Conservation (phyloP, 1,284 basidiomycete species). For the Vanrija pseudolonga region DNA sequence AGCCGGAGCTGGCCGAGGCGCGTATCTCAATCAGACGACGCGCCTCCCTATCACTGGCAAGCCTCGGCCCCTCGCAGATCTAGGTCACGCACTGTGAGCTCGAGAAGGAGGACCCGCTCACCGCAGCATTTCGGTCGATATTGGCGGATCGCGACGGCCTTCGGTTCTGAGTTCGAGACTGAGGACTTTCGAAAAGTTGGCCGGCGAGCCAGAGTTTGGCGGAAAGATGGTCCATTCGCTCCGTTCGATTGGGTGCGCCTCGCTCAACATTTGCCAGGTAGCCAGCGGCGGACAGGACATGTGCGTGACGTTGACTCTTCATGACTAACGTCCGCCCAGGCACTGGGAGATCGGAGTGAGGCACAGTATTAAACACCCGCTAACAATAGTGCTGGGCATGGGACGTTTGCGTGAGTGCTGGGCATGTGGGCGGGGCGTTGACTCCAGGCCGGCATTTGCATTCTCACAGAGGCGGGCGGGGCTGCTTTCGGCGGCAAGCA, state of each 20-base stretch:
- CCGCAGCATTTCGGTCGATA: constrained; percentile 71
- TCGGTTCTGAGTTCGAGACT: constrained; percentile 71
- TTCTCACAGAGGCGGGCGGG: constrained; percentile 84
- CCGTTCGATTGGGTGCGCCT: constrained; percentile 77
- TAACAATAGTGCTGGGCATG: constrained; percentile 60
- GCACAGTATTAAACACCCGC: background rate
- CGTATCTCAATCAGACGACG: constrained; percentile 63
- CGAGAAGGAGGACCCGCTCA: background rate
- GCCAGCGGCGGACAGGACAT: constrained; percentile 79
- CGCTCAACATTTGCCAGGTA: constrained; percentile 75
- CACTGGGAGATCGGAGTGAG: constrained; percentile 74
- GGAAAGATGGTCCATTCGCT: constrained; percentile 86
- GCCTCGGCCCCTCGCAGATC: constrained; percentile 65
- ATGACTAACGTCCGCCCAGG: constrained; percentile 14
- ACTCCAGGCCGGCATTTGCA: constrained; percentile 70
- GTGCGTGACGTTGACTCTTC: constrained; percentile 51
- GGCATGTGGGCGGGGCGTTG: background rate
- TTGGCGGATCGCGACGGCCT: constrained; percentile 69
- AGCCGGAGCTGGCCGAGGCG: constrained; percentile 72
- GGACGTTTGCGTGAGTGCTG: constrained; percentile 70
- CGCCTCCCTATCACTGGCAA: constrained; percentile 67
- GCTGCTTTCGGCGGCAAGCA: constrained; percentile 65
- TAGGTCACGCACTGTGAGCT: constrained; percentile 67
- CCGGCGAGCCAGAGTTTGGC: constrained; percentile 65
- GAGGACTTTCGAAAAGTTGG: constrained; percentile 67